Base-by-base conservation (phyloP, 148 eudicot species). In the Mesembryanthemum crystallinum region DNA sequence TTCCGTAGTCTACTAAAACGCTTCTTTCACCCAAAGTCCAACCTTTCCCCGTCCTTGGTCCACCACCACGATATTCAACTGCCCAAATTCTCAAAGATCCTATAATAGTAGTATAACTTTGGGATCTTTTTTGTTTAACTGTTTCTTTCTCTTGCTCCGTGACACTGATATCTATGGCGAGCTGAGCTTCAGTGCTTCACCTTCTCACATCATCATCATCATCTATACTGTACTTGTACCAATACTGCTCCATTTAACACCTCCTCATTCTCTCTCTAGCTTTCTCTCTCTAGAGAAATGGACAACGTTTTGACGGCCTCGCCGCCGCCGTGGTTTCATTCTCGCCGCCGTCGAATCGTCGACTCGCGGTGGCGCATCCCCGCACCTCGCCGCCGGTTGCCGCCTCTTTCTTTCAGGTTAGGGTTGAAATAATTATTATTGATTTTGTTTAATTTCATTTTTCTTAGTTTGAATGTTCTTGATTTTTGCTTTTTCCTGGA, bases 331-430 rank as follows among this genome's bases (percentile, higher is more conserved):
- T 21, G 35, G 7, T 1, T 67, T 42, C 13, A 52, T 21, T 35
- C 39, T 35, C 76, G 72, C 30, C 65, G 65, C 27, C 27, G 33
- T 11, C 1, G 35, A 20, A 23, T 39, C 52, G 60, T 45, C 28
- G 18, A 23, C 18, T 7, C 28, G 24, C 73, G 55, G 55, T 49
- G 32, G 45, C 32, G 27, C 45, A 8, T 42, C 62, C 45, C 27
- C 21, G 0, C 67, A 3, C 37, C 27, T 33, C 68, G 58, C 18
- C 60, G 33, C 13, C 64, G 15, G 15, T 47, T 45, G 5, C 20
- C 12, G 35, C 42, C 49, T 25, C 14, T 29, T 25, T 33, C 72
- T 15, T 76, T 7, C 52, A 55, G 72, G 72, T 76, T 51, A 27
- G 66, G 27, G 25, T 57, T n/a, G 20, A 3, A n/a, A n/a, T n/a